These are phyloP conservation scores for Globisporangium solare DNA, from an alignment of 352 stramenopile genomes.

Conservation along the genomic window DNA sequence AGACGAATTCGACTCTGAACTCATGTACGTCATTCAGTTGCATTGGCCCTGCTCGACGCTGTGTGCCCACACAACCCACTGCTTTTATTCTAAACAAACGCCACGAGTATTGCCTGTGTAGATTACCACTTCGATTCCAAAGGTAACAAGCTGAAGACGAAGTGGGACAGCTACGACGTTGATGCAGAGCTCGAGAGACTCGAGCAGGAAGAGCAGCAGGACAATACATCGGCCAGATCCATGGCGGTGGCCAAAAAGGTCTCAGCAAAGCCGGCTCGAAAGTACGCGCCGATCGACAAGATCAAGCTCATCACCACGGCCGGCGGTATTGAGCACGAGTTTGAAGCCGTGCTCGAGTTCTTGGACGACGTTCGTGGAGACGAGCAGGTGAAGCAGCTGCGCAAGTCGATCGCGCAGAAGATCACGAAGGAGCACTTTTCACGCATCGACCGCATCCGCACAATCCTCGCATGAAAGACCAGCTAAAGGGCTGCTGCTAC, in stretches of 20 bases:
- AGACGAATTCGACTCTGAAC: conserved; percentile 43
- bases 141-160: conserved; percentile 84
- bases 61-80: background rate
- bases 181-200: conserved; percentile 71
- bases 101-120: conserved; percentile 14
- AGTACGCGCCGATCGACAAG: conserved; percentile 22
- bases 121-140: conserved; percentile 86
- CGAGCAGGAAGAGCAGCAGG: conserved; percentile 44
- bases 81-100: too few relatives aligned
- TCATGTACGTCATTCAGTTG: conserved; percentile 39
- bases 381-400: conserved; percentile 56
- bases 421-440: conserved; percentile 65
- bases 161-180: conserved; percentile 80
- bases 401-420: conserved; percentile 62
- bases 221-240: background rate
- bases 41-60: background rate
- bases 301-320: conserved; percentile 38
- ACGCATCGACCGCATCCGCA: conserved; percentile 59
- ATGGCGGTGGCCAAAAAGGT: background rate
- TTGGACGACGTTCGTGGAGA: conserved; percentile 67
- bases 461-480: conserved; percentile 6
- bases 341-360: conserved; percentile 74
- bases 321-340: conserved; percentile 65
- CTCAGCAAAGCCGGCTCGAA: conserved; percentile 2
- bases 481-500: background rate